phyloP scores from a whole-genome alignment of 768 basidiomycete species.

The Termitomyces sp. region DNA sequence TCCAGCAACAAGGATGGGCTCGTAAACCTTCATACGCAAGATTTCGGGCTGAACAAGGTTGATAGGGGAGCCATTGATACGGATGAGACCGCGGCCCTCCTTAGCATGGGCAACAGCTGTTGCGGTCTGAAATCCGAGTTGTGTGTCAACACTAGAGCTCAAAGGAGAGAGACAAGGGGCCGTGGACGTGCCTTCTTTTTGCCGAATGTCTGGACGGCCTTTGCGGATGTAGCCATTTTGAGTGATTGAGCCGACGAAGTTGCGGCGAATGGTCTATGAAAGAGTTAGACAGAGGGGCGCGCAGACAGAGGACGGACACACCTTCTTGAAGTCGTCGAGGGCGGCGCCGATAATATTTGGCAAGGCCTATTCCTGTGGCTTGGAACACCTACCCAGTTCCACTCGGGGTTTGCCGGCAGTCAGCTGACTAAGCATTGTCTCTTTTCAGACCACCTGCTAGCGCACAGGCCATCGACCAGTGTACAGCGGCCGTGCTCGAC shows the following conservation, averaged over 20 bases:
- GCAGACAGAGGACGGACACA: conserved; percentile 14
- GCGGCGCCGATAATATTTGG: conserved; percentile 31
- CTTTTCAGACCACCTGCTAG: conserved; percentile 10
- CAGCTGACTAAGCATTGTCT: conserved; percentile 28
- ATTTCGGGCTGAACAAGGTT: conserved; percentile 93
- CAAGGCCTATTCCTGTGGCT: conserved; percentile 30
- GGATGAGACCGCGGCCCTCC: conserved; percentile 94
- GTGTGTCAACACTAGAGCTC: conserved; percentile 4
- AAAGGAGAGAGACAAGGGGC: conserved; percentile 2
- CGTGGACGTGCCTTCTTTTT: conserved; percentile 90
- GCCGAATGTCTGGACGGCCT: conserved; percentile 98
- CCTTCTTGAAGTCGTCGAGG: conserved; percentile 42
- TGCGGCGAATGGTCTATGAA: conserved; percentile 13
- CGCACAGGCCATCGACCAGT: background rate
- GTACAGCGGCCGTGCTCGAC: background rate
- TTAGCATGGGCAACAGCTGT: conserved; percentile 97
- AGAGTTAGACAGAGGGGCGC: background rate
- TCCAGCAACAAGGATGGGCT: conserved; percentile 90
- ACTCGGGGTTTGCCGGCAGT: conserved; percentile 23
- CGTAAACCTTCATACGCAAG: conserved; percentile 97
- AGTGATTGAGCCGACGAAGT: conserved; percentile 20
- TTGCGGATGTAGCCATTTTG: conserved; percentile 68
- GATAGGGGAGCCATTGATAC: conserved; percentile 96
- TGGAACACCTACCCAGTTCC: conserved; percentile 34
- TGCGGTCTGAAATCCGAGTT: conserved; percentile 61